Evolutionary conservation across 108 stramenopile genomes (phyloP).

Genomic region (Nitzschia palea): DNA sequence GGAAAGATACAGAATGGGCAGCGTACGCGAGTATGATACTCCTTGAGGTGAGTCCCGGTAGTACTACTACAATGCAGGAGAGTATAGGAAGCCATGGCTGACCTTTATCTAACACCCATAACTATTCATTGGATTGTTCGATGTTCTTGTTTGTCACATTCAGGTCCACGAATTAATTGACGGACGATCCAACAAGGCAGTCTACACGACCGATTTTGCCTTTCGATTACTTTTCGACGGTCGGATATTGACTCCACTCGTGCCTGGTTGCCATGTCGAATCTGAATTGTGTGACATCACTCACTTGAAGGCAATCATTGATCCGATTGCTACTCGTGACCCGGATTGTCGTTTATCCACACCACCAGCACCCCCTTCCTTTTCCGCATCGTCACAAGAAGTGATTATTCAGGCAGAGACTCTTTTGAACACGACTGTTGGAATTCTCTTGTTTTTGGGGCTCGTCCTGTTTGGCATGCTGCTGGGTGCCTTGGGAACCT

Average conservation of each 20-base stretch:
- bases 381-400: too few relatives aligned
- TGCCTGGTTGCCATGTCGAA: conserved; percentile 45
- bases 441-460: neutral
- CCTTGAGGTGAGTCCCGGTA: conserved; percentile 60
- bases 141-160: conserved; percentile 6
- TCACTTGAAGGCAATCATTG: conserved; percentile 42
- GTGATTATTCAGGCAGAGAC: neutral
- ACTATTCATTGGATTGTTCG: neutral
- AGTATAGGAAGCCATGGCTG: too few relatives aligned
- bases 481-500: neutral
- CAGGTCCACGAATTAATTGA: conserved; percentile 40
- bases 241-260: conserved; percentile 48
- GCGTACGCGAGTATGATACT: conserved; percentile 79
- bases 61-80: too few relatives aligned
- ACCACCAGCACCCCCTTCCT: too few relatives aligned
- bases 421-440: neutral
- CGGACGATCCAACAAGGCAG: conserved; percentile 6
- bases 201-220: conserved; percentile 38
- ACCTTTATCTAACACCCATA: too few relatives aligned
- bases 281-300: conserved; percentile 57
- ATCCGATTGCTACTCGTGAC: conserved; percentile 50
- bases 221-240: conserved; percentile 79
- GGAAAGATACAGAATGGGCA: conserved; percentile 59
- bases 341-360: conserved; percentile 26
- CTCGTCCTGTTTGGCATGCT: neutral